Evolutionary conservation across 306 rosid species (phyloP).

Genomic region (Neltuma alba): DNA sequence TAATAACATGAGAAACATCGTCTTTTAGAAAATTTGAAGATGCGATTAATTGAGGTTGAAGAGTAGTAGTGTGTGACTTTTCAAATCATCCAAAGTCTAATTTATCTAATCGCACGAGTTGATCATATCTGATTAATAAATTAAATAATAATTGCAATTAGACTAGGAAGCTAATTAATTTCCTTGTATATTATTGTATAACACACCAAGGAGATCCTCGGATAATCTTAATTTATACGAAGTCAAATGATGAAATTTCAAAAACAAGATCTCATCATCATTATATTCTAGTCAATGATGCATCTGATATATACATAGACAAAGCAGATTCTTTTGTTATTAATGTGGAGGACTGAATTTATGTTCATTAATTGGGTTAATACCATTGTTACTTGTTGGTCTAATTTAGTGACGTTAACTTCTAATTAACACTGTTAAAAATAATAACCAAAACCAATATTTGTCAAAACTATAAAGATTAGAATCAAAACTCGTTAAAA

Average conservation of each 20-base stretch:
- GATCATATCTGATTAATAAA: not conserved
- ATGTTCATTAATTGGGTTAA: too few relatives aligned
- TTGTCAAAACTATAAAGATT: too few relatives aligned
- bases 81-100: not conserved
- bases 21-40: not conserved
- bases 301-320: not conserved
- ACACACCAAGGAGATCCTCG: slow-evolving; percentile 16
- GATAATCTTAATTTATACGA: slow-evolving; percentile 11
- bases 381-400: too few relatives aligned
- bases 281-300: not conserved
- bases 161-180: not conserved
- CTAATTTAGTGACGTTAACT: too few relatives aligned
- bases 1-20: not conserved
- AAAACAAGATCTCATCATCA: not conserved
- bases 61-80: not conserved
- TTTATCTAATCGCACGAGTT: not conserved
- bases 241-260: slow-evolving; percentile 30
- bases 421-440: too few relatives aligned
- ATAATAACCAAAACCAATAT: too few relatives aligned
- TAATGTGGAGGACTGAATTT: slow-evolving; percentile 3
- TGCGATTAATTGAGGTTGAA: not conserved
- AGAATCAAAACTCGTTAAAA: too few relatives aligned
- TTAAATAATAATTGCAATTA: not conserved
- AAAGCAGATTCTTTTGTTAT: not conserved
- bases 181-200: not conserved